Evolutionary conservation across 2,329 filamentous ascomycete species (phyloP), one percentile per base, ranked within the genome.

Genomic region (Diaporthe capsici): DNA sequence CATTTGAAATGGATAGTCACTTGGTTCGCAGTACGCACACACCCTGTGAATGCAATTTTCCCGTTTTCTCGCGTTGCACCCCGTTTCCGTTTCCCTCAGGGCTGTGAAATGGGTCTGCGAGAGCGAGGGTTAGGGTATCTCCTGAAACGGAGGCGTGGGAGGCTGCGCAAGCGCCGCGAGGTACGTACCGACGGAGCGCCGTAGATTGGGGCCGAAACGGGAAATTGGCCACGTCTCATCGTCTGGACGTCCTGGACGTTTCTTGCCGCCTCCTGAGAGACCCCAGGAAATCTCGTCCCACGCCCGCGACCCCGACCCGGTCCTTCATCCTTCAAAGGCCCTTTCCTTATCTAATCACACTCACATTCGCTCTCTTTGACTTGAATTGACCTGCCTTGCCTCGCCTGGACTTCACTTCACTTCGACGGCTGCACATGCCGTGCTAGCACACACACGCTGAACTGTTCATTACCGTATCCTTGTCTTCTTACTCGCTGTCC

Each of bases 221-320:
- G 72, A 76, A 75, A 76, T 76, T 76, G 75, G 75, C 73, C 75
- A 76, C 75, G 75, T 76, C 72, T 75, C 67, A 71, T 51, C 22
- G 51, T 31, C 17, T 44, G 28, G 42, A 37, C 28, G 28, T 28
- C 25, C 25, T 67, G 61, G 58, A n/a, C 42, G 61, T 65, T 42
- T 42, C 39, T 20, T 20, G 55, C n/a, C 72, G 49, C 72, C 61
- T 68, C 65, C 65, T 68, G 57, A 63, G 25, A 31, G 71, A 37
- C 28, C 39, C 49, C 71, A 17, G n/a, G 25, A 34, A 47, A 42
- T 71, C 63, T 51, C 47, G 47, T 51, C 65, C 31, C 47, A 51
- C 47, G 31, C 47, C 63, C 22, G 31, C 63, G 22, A 51, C 63
- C 44, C 44, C 65, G 44, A 67, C 63, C 63, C 5, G 63, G 44